Conservation (phyloP, 1,284 basidiomycete species). For the Gomphus sp. region DNA sequence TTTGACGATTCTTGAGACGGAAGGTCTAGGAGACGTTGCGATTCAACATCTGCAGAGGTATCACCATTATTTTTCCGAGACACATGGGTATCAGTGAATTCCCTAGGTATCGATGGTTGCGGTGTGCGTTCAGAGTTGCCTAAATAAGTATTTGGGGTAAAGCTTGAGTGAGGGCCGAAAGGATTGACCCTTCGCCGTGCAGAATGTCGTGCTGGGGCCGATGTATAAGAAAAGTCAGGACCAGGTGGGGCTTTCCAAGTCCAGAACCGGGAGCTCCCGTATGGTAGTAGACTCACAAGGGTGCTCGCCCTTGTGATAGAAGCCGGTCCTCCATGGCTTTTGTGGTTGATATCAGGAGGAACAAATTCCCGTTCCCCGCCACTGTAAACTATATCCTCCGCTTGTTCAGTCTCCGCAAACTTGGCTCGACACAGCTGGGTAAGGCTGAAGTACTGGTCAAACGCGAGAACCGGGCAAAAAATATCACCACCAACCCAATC, state of each 20-base stretch:
- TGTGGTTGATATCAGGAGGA: neutral
- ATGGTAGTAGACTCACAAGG: neutral
- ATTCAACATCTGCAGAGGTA: neutral
- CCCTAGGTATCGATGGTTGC: neutral
- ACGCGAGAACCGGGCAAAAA: neutral
- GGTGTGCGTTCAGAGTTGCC: neutral
- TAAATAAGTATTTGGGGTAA: neutral
- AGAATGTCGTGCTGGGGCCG: conserved; percentile 31
- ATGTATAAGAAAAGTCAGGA: conserved; percentile 45
- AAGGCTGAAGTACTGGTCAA: conserved; percentile 34
- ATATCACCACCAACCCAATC: conserved; percentile 45
- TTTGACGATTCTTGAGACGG: neutral
- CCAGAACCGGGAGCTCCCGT: conserved; percentile 19
- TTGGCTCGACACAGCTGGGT: conserved; percentile 60
- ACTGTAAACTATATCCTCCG: conserved; percentile 6
- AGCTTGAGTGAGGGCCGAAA: conserved; percentile 27
- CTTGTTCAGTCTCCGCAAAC: conserved; percentile 33
- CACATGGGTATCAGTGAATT: neutral
- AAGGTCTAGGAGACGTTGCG: neutral
- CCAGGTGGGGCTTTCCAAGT: conserved; percentile 45
- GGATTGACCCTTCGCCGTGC: conserved; percentile 39
- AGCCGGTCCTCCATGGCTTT: neutral
- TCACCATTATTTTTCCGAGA: neutral
- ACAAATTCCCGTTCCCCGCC: neutral
- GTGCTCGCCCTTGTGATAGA: neutral